Conservation (phyloP, 441 rosid genomes). For the Gossypium gossypioides region DNA sequence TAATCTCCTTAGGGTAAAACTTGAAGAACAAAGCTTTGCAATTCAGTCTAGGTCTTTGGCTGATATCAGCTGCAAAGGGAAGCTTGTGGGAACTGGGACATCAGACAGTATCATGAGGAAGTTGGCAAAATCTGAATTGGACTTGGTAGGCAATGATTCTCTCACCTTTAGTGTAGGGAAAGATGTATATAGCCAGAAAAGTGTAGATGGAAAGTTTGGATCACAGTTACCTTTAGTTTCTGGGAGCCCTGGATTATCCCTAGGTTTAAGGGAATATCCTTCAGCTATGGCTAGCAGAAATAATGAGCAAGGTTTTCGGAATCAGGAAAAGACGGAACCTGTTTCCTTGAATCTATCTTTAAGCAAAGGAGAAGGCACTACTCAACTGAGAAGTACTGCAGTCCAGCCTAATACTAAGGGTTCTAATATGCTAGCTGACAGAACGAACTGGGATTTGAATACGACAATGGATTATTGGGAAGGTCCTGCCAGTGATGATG, state of each 20-base stretch:
- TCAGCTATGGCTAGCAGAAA: constrained; percentile 18
- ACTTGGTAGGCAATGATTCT: constrained; percentile 22
- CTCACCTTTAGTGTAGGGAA: constrained; percentile 16
- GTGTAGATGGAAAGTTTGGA: constrained; percentile 20
- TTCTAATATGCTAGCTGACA: constrained; percentile 24
- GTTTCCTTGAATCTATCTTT: constrained; percentile 44
- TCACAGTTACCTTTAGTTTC: constrained; percentile 12
- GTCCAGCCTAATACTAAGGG: constrained; percentile 18
- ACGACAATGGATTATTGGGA: constrained; percentile 83
- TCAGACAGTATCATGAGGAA: constrained; percentile 3
- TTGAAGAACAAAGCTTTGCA: constrained; percentile 29
- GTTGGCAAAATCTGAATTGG: constrained; percentile 25
- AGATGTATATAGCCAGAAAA: constrained; percentile 17
- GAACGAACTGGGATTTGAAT: constrained; percentile 83
- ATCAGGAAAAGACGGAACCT: constrained; percentile 25
- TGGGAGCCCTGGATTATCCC: constrained; percentile 26
- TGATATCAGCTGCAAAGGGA: constrained; percentile 17
- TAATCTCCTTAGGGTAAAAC: constrained; percentile 19
- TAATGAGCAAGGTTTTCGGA: constrained; percentile 20
- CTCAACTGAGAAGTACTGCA: constrained; percentile 18
- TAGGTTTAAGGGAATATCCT: constrained; percentile 23
- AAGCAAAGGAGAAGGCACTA: constrained; percentile 31
- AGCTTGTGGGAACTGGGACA: constrained; percentile 18
- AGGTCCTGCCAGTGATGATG: constrained; percentile 28
- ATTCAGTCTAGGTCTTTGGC: constrained; percentile 24